Conservation (phyloP, 1,284 basidiomycete genomes). For the Phellinidium pouzarii region DNA sequence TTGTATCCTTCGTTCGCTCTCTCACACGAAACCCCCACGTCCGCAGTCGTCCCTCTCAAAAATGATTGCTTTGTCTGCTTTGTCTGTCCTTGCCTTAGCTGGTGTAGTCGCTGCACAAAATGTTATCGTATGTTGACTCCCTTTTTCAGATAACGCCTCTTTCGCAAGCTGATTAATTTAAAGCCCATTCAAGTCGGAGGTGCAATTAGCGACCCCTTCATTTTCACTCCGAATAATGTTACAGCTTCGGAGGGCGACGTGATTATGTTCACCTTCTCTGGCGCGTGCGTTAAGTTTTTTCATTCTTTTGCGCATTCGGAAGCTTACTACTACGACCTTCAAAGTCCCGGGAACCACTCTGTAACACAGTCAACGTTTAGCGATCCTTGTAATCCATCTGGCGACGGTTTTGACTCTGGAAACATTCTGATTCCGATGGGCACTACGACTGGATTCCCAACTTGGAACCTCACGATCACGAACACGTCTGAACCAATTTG, state of each 20-base stretch:
- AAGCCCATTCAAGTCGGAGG: conserved; percentile 13
- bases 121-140: conserved; percentile 7
- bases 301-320: conserved; percentile 4
- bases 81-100: conserved; percentile 2
- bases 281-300: conserved; percentile 28
- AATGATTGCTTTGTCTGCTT: conserved; percentile 1
- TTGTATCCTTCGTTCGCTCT: background rate
- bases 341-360: conserved; percentile 43
- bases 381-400: conserved; percentile 37
- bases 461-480: conserved; percentile 43
- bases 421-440: conserved; percentile 27
- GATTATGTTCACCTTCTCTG: conserved; percentile 42
- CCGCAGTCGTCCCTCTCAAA: background rate
- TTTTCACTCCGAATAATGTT: conserved; percentile 38
- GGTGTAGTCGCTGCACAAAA: conserved; percentile 15
- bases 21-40: background rate
- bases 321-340: background rate
- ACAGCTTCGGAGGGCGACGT: conserved; percentile 38
- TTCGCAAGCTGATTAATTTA: background rate
- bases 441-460: conserved; percentile 25
- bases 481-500: conserved; percentile 43
- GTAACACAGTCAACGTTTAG: conserved; percentile 46
- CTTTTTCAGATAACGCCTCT: background rate
- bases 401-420: conserved; percentile 45
- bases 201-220: conserved; percentile 31